phyloP scores from a whole-genome alignment of 2,329 filamentous ascomycete species.

The Aureobasidium pullulans region DNA sequence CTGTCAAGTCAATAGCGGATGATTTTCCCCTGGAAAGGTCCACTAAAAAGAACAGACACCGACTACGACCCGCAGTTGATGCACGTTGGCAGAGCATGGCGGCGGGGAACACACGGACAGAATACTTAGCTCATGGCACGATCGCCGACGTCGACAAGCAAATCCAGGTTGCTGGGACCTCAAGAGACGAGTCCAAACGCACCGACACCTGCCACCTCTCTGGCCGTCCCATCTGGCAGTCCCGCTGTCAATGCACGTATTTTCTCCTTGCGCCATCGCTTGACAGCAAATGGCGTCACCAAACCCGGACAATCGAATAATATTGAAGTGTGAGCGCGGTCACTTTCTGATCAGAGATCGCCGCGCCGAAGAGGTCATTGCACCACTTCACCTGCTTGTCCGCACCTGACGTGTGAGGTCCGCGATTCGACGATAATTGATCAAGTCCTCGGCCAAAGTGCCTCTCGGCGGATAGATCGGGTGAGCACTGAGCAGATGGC shows the following conservation, averaged over 20 bases:
- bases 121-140: constrained; percentile 6
- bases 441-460: background rate
- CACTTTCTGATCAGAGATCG: background rate
- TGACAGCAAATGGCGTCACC: constrained; percentile 11
- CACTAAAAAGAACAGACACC: constrained; percentile 10
- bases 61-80: constrained; percentile 6
- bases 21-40: constrained; percentile 1
- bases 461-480: background rate
- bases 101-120: constrained; percentile 13
- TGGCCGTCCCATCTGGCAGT: background rate
- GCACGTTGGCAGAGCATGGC: constrained; percentile 11
- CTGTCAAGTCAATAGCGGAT: background rate
- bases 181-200: constrained; percentile 1
- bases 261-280: constrained; percentile 5
- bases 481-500: background rate
- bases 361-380: background rate
- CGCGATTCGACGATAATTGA: background rate
- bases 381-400: background rate
- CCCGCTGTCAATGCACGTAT: constrained; percentile 7
- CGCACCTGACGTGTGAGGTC: background rate
- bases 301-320: background rate
- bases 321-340: background rate
- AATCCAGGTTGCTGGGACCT: constrained; percentile 8
- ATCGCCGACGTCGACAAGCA: constrained; percentile 4
- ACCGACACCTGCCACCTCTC: constrained; percentile 3